Conservation (phyloP, 1,139 yeast species). For the Taphrina pruni region DNA sequence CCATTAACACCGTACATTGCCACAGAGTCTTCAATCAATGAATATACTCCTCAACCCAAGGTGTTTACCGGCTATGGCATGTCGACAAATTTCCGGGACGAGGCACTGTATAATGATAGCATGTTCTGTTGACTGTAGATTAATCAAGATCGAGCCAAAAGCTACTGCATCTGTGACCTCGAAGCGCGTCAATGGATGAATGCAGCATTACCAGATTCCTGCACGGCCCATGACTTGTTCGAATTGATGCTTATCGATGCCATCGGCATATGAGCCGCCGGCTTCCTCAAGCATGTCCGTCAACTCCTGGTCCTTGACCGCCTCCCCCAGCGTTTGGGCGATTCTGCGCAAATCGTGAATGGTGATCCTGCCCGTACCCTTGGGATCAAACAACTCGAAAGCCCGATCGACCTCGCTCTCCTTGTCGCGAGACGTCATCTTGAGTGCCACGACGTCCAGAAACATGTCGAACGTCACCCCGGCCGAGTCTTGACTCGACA, state of each 20-base stretch:
- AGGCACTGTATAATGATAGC: conserved; percentile 1
- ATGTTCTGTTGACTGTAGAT: not conserved
- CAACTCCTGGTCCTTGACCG: conserved; percentile 39
- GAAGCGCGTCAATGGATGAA: not conserved
- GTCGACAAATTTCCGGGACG: not conserved
- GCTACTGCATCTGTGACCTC: too few relatives aligned
- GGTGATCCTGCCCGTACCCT: conserved; percentile 42
- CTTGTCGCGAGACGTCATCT: conserved; percentile 23
- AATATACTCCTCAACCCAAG: not conserved
- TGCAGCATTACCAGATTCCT: conserved; percentile 32
- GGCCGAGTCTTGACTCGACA: conserved; percentile 4
- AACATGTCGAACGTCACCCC: conserved; percentile 27
- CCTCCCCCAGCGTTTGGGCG: conserved; percentile 42
- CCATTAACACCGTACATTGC: not conserved
- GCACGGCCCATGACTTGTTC: conserved; percentile 42
- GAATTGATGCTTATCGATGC: conserved; percentile 38
- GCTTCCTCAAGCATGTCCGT: conserved; percentile 43
- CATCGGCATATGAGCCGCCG: conserved; percentile 27
- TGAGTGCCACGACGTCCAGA: conserved; percentile 22
- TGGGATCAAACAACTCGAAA: conserved; percentile 43
- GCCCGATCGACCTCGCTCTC: conserved; percentile 41
- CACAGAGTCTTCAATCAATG: not conserved
- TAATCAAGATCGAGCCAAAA: too few relatives aligned
- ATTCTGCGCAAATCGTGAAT: conserved; percentile 42
- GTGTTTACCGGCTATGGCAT: not conserved